Percentiles rank a stretch among this genome's conserved stretches.
Evolutionary conservation across 2,329 filamentous ascomycete genomes (phyloP).

Genomic region (Tolypocladium nubicola): DNA sequence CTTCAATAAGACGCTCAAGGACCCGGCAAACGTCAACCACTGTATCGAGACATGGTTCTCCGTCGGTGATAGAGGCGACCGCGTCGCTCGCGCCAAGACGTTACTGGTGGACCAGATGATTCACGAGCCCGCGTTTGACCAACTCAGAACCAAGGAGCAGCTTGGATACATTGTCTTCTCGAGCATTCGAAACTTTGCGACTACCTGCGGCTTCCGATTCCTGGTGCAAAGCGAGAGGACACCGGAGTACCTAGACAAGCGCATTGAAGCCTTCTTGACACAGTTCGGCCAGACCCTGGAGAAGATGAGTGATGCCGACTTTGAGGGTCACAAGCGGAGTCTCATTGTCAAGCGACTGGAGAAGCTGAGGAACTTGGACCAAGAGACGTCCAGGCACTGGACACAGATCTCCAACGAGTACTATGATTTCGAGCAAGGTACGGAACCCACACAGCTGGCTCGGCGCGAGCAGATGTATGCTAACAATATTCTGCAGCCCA

Average conservation of each 20-base stretch:
- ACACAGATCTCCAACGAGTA: constrained; percentile 74
- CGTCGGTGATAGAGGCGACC: constrained; percentile 58
- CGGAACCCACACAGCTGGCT: constrained; percentile 17
- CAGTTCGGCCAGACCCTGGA: constrained; percentile 55
- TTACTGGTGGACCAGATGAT: constrained; percentile 81
- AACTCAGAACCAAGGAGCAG: constrained; percentile 92
- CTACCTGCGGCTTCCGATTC: constrained; percentile 76
- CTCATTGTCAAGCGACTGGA: constrained; percentile 79
- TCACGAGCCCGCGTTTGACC: constrained; percentile 89
- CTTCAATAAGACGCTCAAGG: constrained; percentile 70
- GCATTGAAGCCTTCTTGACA: constrained; percentile 77
- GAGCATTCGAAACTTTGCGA: constrained; percentile 59
- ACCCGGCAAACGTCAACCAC: constrained; percentile 82
- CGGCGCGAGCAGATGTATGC: neutral
- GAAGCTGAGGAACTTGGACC: constrained; percentile 82
- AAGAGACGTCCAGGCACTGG: constrained; percentile 79
- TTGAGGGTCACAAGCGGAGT: constrained; percentile 84
- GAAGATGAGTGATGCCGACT: constrained; percentile 72
- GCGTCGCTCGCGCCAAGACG: constrained; percentile 61
- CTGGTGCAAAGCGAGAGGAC: constrained; percentile 89
- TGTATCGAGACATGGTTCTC: constrained; percentile 72
- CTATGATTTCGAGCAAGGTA: constrained; percentile 83
- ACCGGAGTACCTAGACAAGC: constrained; percentile 71
- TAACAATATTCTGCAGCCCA: constrained; percentile 39
- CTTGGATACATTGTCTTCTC: constrained; percentile 95